A percentile compares a stretch with the other conserved stretches of the same genome.
Conservation (phyloP, 2,329 filamentous ascomycete species). For the Dryadomyces quercivorus region DNA sequence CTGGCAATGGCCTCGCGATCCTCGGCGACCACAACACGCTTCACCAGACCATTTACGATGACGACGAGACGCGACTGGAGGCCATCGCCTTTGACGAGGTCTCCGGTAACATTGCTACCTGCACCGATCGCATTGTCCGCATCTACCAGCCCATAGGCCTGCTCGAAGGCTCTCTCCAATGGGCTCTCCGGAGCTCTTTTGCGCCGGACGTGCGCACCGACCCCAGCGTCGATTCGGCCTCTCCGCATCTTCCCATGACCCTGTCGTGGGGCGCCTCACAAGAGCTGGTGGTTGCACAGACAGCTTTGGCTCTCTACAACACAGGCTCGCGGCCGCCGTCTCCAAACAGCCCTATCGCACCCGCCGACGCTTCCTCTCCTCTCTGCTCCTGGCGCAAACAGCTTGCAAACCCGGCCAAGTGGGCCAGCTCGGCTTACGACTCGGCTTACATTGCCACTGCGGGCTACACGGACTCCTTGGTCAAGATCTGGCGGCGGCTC, state of each 20-base stretch:
- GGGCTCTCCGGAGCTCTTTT: conserved; percentile 46
- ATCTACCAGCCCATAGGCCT: conserved; percentile 67
- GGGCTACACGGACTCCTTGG: conserved; percentile 64
- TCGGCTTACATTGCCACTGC: conserved; percentile 76
- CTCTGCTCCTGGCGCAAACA: conserved; percentile 57
- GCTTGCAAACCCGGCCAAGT: conserved; percentile 61
- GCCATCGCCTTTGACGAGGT: conserved; percentile 71
- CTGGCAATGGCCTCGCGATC: conserved; percentile 76
- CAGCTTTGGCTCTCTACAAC: conserved; percentile 55
- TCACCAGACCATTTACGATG: conserved; percentile 83
- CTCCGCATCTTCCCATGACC: conserved; percentile 15
- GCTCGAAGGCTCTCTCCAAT: conserved; percentile 60
- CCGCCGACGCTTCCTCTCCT: neutral
- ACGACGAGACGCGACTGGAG: conserved; percentile 54
- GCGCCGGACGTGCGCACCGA: conserved; percentile 2
- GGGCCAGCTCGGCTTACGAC: conserved; percentile 73
- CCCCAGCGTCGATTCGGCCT: conserved; percentile 28
- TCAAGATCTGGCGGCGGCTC: conserved; percentile 86
- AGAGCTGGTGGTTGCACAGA: conserved; percentile 71
- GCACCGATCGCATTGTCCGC: conserved; percentile 53
- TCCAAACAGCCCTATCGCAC: neutral
- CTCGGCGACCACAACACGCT: conserved; percentile 62
- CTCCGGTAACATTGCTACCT: conserved; percentile 75
- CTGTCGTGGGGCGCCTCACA: conserved; percentile 82
- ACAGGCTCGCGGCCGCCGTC: conserved; percentile 31